Evolutionary conservation across 1,139 yeast genomes (phyloP).

Genomic region (Lodderomyces metapsilosis): DNA sequence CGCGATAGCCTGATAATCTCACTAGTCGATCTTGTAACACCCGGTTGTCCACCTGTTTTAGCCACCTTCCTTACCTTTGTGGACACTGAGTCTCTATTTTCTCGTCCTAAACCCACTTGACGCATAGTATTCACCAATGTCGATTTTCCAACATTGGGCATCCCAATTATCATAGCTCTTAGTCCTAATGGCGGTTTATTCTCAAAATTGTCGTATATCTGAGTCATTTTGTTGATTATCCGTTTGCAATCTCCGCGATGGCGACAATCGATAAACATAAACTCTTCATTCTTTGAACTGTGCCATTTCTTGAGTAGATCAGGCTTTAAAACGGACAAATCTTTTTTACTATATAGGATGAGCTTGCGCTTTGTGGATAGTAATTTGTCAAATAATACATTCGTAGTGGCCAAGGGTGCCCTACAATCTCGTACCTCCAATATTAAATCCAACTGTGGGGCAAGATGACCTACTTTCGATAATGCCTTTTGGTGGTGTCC

Average conservation of each 20-base stretch:
- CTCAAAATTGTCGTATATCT: conserved; percentile 40
- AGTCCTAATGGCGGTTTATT: conserved; percentile 85
- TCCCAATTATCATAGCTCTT: conserved; percentile 76
- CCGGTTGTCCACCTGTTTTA: conserved; percentile 83
- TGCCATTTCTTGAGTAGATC: conserved; percentile 54
- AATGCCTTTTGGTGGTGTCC: conserved; percentile 90
- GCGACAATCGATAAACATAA: conserved; percentile 61
- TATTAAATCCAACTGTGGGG: conserved; percentile 79
- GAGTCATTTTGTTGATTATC: conserved; percentile 50
- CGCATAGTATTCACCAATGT: conserved; percentile 78
- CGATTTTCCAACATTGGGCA: conserved; percentile 99
- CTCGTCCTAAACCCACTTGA: conserved; percentile 40
- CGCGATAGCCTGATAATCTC: conserved; percentile 66
- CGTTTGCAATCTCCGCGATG: conserved; percentile 48
- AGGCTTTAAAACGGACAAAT: conserved; percentile 38
- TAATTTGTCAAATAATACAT: conserved; percentile 72
- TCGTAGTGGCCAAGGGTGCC: conserved; percentile 84
- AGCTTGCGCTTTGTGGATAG: conserved; percentile 58
- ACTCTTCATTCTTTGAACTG: conserved; percentile 45
- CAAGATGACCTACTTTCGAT: conserved; percentile 61
- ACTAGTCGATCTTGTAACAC: conserved; percentile 81
- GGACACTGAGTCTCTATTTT: conserved; percentile 20
- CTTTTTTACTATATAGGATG: conserved; percentile 69
- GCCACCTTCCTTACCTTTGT: conserved; percentile 66
- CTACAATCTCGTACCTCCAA: conserved; percentile 85